A percentile compares a stretch with the other conserved stretches of the same genome.
phyloP scores from a whole-genome alignment of 805 yeast species.

The Hanseniaspora occidentalis region DNA sequence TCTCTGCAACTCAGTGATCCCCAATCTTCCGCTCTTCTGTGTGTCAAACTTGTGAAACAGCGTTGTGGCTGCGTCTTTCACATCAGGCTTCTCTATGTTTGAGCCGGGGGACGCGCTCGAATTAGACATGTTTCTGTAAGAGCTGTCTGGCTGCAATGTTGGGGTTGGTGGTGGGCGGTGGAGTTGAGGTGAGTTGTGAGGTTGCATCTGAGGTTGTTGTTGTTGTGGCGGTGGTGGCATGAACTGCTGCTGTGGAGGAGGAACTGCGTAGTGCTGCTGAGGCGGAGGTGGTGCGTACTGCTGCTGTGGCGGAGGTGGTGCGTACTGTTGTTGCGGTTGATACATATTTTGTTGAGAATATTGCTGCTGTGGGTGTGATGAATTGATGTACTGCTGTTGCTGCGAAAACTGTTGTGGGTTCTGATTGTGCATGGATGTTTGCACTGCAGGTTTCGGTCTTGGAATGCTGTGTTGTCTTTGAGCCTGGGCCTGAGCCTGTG shows the following conservation, averaged over 20 bases:
- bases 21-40: slow-evolving; percentile 19
- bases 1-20: slow-evolving; percentile 24
- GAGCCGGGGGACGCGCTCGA: background rate
- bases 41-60: slow-evolving; percentile 23
- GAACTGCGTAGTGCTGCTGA: background rate
- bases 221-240: slow-evolving; percentile 10
- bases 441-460: background rate
- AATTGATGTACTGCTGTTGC: background rate
- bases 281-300: slow-evolving; percentile 2
- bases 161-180: background rate
- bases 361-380: slow-evolving; percentile 1
- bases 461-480: too few species aligned
- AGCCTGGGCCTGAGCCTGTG: background rate
- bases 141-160: slow-evolving; percentile 2
- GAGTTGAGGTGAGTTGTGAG: background rate
- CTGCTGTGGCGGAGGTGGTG: slow-evolving; percentile 1
- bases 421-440: background rate
- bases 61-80: slow-evolving; percentile 18
- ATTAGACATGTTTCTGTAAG: slow-evolving; percentile 3
- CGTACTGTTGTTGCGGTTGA: slow-evolving; percentile 2
- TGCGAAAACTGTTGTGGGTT: background rate
- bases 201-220: slow-evolving; percentile 2
- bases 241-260: background rate
- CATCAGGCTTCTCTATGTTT: slow-evolving; percentile 12
- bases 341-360: slow-evolving; percentile 3